phyloP scores from a whole-genome alignment of 495 filamentous ascomycete species.

The Lepraria neglecta region DNA sequence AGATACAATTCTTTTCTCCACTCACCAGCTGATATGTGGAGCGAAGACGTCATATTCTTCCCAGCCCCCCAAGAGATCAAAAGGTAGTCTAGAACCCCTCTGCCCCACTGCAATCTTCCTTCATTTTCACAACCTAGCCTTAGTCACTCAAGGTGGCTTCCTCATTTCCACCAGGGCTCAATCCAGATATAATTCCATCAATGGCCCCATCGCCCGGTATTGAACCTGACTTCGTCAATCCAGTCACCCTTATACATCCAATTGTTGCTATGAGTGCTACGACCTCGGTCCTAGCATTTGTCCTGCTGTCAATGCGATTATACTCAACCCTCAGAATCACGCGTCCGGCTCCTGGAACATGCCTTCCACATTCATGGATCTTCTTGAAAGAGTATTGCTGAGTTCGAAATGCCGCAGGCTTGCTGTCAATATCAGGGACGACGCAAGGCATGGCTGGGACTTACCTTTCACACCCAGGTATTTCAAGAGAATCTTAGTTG shows the following conservation, averaged over 20 bases:
- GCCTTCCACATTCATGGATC: too few species aligned
- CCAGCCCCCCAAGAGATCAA: too few species aligned
- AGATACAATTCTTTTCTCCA: too few species aligned
- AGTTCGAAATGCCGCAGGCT: not conserved
- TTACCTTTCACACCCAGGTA: conserved; percentile 2
- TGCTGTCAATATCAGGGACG: not conserved
- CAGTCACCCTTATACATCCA: not conserved
- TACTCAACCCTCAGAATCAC: conserved; percentile 16
- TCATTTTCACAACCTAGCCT: too few species aligned
- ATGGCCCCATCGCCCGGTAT: not conserved
- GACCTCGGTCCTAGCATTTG: conserved; percentile 4
- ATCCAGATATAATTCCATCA: conserved; percentile 8
- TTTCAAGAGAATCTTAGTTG: conserved; percentile 3
- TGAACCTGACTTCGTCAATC: conserved; percentile 5
- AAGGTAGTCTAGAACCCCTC: too few species aligned
- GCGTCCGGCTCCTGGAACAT: not conserved
- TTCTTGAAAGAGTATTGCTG: too few species aligned
- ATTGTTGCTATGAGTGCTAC: conserved; percentile 1
- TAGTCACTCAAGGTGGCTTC: not conserved
- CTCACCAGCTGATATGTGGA: too few species aligned
- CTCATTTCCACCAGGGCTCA: not conserved
- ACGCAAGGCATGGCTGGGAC: conserved; percentile 16
- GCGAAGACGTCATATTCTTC: too few species aligned
- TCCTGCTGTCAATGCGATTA: conserved; percentile 4
- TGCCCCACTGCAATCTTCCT: too few species aligned